Percentiles rank a stretch among this genome's conserved stretches.
Conservation (phyloP, 1,139 yeast genomes). For the Blastobotrys proliferans region DNA sequence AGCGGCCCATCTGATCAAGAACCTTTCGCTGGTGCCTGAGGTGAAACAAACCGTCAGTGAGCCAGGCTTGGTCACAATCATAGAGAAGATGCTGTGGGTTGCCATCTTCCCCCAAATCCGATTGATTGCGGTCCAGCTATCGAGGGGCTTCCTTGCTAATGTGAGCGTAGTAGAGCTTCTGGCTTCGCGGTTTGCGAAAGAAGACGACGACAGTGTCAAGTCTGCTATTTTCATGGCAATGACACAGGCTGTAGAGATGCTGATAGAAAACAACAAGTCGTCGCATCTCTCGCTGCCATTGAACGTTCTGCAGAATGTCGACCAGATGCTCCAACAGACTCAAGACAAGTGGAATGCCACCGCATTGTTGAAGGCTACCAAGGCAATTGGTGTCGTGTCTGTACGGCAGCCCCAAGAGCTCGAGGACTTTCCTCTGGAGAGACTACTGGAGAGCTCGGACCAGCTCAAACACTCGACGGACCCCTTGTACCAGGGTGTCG, state of each 20-base stretch:
- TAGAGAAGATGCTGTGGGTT: conserved; percentile 20
- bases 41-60: conserved; percentile 12
- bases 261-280: not conserved
- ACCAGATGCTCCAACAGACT: not conserved
- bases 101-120: conserved; percentile 18
- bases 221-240: conserved; percentile 17
- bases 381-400: conserved; percentile 22
- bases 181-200: conserved; percentile 6
- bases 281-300: not conserved
- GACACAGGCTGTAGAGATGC: conserved; percentile 16
- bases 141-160: conserved; percentile 2
- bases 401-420: conserved; percentile 7
- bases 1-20: conserved; percentile 27
- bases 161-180: not conserved
- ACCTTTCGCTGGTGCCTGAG: conserved; percentile 16
- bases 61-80: conserved; percentile 8
- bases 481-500: conserved; percentile 3
- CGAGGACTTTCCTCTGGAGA: conserved; percentile 4
- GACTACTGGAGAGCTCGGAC: conserved; percentile 8
- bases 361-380: conserved; percentile 19
- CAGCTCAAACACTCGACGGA: conserved; percentile 6
- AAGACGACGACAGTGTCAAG: conserved; percentile 18
- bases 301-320: not conserved
- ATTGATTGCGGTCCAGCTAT: conserved; percentile 13
- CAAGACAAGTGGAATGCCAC: conserved; percentile 13